Evolutionary conservation across 352 stramenopile genomes (phyloP).

Genomic region (Phytophthora litchii): DNA sequence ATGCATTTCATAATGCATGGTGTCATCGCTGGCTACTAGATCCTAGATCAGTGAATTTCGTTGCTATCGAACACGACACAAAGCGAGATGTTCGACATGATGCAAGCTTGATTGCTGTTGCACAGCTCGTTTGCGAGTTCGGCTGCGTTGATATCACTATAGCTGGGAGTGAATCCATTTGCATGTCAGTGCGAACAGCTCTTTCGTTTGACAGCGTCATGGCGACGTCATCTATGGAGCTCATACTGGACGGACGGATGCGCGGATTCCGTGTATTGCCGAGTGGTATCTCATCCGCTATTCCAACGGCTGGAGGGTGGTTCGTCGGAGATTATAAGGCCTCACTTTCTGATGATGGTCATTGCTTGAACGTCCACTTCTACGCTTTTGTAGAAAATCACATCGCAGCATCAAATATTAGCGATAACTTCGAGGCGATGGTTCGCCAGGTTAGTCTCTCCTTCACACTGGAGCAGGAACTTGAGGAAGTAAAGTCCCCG

Average conservation of each 20-base stretch:
- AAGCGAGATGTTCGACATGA: neutral
- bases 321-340: constrained; percentile 14
- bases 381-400: constrained; percentile 6
- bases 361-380: constrained; percentile 6
- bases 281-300: constrained; percentile 19
- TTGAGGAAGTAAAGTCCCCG: neutral
- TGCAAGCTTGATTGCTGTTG: neutral
- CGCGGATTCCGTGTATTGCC: constrained; percentile 29
- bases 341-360: neutral
- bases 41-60: constrained; percentile 10
- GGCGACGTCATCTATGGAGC: constrained; percentile 7
- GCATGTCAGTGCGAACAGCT: constrained; percentile 9
- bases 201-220: neutral
- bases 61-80: neutral
- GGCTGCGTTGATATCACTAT: constrained; percentile 12
- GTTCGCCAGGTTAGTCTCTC: constrained; percentile 3
- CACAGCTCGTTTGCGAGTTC: constrained; percentile 9
- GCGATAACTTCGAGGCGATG: too few species aligned
- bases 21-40: constrained; percentile 25
- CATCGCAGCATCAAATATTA: neutral
- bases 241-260: constrained; percentile 28
- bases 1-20: neutral
- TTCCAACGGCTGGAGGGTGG: constrained; percentile 8
- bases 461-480: constrained; percentile 6
- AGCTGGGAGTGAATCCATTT: neutral